A percentile compares a stretch with the other conserved stretches of the same genome.
Conservation (phyloP, 2,329 filamentous ascomycete species). For the Hypoxylon sp. region DNA sequence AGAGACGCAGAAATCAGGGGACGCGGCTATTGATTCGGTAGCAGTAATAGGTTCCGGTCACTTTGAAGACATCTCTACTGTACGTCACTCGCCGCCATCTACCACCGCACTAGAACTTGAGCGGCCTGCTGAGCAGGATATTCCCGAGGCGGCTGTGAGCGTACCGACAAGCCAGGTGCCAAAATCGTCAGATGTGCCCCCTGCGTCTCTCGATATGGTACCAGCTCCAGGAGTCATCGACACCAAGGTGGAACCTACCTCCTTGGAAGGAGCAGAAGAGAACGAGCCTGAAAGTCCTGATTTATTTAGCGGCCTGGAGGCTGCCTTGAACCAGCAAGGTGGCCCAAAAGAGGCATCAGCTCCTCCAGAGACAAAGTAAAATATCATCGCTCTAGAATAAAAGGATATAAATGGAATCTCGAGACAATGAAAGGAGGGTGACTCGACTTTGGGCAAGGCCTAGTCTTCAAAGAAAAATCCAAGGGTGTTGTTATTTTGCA, state of each 20-base stretch:
- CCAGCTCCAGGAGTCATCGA: conserved; percentile 32
- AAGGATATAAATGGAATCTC: background rate
- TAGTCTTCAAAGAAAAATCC: background rate
- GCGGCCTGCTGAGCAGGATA: conserved; percentile 8
- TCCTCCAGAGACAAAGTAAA: conserved; percentile 30
- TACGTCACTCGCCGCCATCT: conserved; percentile 12
- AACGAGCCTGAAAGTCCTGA: conserved; percentile 60
- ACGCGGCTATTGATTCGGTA: background rate
- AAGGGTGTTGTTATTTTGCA: background rate
- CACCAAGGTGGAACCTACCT: conserved; percentile 36
- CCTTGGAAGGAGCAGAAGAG: conserved; percentile 48
- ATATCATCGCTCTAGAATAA: background rate
- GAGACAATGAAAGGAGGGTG: background rate
- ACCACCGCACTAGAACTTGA: conserved; percentile 1
- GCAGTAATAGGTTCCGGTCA: conserved; percentile 3
- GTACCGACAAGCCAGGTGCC: conserved; percentile 9
- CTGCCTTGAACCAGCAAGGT: conserved; percentile 62
- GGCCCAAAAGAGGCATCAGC: conserved; percentile 38
- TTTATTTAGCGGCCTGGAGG: conserved; percentile 62
- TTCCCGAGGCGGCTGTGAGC: conserved; percentile 1
- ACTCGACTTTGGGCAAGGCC: background rate
- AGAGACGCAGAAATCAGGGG: conserved; percentile 9
- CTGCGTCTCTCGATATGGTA: conserved; percentile 42
- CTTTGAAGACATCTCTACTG: conserved; percentile 13
- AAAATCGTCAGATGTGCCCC: conserved; percentile 10